A percentile compares a stretch with the other conserved stretches of the same genome.
Conservation (phyloP, 2,329 filamentous ascomycete species). For the Helotiales sp. region DNA sequence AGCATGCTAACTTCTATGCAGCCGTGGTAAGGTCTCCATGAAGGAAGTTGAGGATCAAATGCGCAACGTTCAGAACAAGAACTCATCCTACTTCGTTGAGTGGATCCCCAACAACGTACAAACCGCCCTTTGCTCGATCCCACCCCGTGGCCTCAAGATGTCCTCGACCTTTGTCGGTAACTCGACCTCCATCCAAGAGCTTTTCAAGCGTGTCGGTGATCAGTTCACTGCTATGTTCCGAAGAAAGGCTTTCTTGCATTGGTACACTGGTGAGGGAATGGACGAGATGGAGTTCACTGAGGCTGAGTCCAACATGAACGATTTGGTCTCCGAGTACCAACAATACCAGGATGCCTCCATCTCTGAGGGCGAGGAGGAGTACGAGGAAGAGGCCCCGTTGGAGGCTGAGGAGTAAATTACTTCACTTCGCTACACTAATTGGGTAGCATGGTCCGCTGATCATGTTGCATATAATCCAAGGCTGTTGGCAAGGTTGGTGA, state of each 20-base stretch:
- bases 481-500: conserved; percentile 28
- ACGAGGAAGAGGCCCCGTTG: conserved; percentile 75
- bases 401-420: conserved; percentile 61
- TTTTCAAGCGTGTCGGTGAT: conserved; percentile 99
- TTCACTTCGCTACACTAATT: conserved; percentile 21
- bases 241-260: conserved; percentile 99
- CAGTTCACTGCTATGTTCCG: conserved; percentile 99
- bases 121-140: conserved; percentile 98
- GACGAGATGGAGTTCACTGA: conserved; percentile 99
- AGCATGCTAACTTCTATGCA: conserved; percentile 41
- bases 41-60: conserved; percentile 99
- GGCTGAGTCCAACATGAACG: conserved; percentile 99
- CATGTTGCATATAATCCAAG: conserved; percentile 27
- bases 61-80: conserved; percentile 99
- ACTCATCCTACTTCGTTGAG: conserved; percentile 98
- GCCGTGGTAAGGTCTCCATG: conserved; percentile 99
- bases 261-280: conserved; percentile 99
- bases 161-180: conserved; percentile 98
- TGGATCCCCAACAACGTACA: conserved; percentile 99
- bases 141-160: conserved; percentile 97
- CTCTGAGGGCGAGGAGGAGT: conserved; percentile 94
- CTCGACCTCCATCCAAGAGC: conserved; percentile 99
- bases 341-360: conserved; percentile 99
- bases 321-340: conserved; percentile 99
- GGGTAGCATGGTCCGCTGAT: conserved; percentile 23